Base-by-base conservation (phyloP, 805 yeast genomes). In the Hanseniaspora pseudoguilliermondii region DNA sequence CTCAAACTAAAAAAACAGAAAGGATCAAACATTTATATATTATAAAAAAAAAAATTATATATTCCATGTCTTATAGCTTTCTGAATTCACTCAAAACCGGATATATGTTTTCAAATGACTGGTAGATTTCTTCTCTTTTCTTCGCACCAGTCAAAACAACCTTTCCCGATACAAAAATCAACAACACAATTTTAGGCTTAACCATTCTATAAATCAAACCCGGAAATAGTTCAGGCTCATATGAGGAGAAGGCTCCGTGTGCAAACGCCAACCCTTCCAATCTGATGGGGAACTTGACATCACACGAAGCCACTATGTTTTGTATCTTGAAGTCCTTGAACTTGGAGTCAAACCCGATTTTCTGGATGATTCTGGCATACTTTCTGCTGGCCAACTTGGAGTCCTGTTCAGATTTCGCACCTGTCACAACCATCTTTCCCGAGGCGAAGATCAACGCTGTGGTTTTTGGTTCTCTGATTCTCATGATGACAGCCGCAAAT, bases 191-290 rank as follows among this genome's bases (percentile, higher is more conserved):
- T 71, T 93, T 93, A 18, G 98, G 98, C 70, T 91, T 91, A 63
- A 93, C 98, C 98, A 93, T 93, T 78, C 98, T 88, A 76, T 93
- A 93, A 73, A 93, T 93, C 64, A 93, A 78, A 66, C 98, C 98
- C 2, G 98, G 98, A 71, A 93, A 93, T 67, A 93, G 75, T 71
- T 93, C 98, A 3, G 98, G 98, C 71, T 93, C 98, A 67, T 93
- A 93, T 18, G 96, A 87, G 60, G 95, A 85, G 91, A 93, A 93
- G 74, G 96, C 88, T 58, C 98, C 98, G 78, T 93, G 98, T 63
- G 95, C 83, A 69, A 90, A 93, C 4, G 98, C 98, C 65, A 93
- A 78, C 58, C 98, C 98, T 74, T 93, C 98, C 61, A 93, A 75
- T 69, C 98, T 81, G 61, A 93, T 93, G 20, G 98, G 98, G 70